Conservation (phyloP, 2,329 filamentous ascomycete species). For the Xylaria sp. region DNA sequence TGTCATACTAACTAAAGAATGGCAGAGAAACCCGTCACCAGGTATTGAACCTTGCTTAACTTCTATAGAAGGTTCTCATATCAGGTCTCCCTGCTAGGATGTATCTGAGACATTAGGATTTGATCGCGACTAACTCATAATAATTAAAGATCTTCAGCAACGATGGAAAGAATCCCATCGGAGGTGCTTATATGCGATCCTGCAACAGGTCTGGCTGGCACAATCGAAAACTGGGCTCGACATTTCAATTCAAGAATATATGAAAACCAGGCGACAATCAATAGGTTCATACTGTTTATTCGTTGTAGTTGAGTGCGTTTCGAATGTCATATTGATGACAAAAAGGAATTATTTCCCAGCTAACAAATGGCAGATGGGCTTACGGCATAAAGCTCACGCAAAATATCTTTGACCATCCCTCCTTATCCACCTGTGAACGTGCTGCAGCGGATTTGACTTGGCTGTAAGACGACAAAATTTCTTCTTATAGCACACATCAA, state of each 20-base stretch:
- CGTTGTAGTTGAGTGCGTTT: constrained; percentile 20
- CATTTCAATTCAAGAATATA: constrained; percentile 18
- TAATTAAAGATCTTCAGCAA: constrained; percentile 20
- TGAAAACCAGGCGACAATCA: constrained; percentile 2
- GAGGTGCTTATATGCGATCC: constrained; percentile 22
- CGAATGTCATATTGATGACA: not conserved
- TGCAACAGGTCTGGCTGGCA: constrained; percentile 22
- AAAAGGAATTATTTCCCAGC: not conserved
- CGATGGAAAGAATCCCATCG: constrained; percentile 24
- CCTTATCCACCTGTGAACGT: constrained; percentile 8
- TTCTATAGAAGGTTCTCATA: not conserved
- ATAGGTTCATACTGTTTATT: constrained; percentile 20
- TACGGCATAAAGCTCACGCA: constrained; percentile 25
- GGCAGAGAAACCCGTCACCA: constrained; percentile 24
- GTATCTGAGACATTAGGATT: not conserved
- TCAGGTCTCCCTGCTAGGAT: not conserved
- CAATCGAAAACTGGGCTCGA: constrained; percentile 11
- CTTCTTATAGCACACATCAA: not conserved
- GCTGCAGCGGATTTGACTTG: constrained; percentile 18
- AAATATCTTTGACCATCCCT: constrained; percentile 19
- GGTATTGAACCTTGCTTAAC: constrained; percentile 1
- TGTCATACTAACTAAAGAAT: not conserved
- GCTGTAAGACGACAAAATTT: constrained; percentile 2
- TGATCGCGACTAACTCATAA: not conserved
- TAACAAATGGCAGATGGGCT: constrained; percentile 10